Conservation (phyloP, 2,329 filamentous ascomycete species). For the Cercospora sp. region DNA sequence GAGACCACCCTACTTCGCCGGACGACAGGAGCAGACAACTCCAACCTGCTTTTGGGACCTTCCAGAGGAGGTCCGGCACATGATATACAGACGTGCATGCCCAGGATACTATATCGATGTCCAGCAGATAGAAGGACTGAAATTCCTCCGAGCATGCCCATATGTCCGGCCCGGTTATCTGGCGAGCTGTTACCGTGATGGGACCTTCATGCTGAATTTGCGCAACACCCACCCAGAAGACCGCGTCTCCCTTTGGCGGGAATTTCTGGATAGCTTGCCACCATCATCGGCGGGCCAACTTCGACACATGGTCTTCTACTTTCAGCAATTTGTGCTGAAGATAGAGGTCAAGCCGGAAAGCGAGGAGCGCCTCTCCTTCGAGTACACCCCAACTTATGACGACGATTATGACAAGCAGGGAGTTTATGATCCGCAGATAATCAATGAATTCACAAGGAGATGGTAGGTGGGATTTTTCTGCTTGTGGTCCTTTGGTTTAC, state of each 20-base stretch:
- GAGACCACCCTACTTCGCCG: not conserved
- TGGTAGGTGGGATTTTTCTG: not conserved
- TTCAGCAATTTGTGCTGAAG: not conserved
- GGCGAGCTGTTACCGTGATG: not conserved
- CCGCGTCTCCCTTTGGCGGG: not conserved
- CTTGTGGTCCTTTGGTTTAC: not conserved
- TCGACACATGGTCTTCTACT: not conserved
- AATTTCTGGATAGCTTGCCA: not conserved
- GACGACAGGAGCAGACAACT: not conserved
- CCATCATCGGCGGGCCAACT: not conserved
- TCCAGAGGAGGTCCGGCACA: not conserved
- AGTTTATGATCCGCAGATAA: not conserved
- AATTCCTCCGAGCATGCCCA: not conserved
- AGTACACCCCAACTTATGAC: not conserved
- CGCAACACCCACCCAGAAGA: not conserved
- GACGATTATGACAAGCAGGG: not conserved
- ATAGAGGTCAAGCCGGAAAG: not conserved
- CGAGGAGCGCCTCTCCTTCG: not conserved
- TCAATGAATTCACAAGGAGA: not conserved
- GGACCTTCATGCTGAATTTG: not conserved
- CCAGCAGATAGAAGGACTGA: not conserved
- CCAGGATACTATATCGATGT: not conserved
- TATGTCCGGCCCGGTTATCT: not conserved
- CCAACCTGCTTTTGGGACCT: conserved; percentile 1
- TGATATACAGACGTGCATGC: not conserved